Evolutionary conservation across 2,329 filamentous ascomycete species (phyloP), one percentile per base, ranked within the genome.

Genomic region (Malbranchea zuffiana): DNA sequence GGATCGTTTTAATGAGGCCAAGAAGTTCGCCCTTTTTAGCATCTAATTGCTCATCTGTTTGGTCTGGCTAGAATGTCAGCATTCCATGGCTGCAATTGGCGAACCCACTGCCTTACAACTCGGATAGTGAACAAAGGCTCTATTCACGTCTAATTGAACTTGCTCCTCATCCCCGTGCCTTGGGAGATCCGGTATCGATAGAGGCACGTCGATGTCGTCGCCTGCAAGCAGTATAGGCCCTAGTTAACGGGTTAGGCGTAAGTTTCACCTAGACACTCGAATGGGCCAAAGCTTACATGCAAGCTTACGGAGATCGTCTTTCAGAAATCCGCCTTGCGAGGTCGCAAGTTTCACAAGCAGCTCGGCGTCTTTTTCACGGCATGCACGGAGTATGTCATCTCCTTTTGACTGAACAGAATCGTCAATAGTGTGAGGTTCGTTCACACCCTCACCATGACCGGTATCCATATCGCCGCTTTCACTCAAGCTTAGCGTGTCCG

Each of bases 71-170:
- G 16, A 10, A 26, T 20, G 37, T 60, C 35, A 55, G 51, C 32
- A 26, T 27, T 19, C 28, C 12, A 24, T 16, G 23, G 17, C 6
- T 20, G 24, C 23, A 7, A 25, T 6, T 7, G 23, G 23, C 28
- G 32, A 29, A 36, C 32, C 40, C 37, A 27, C 21, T 40, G 39
- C 48, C 71, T 51, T 68, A 90, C 86, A 74, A 44, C 74, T 72
- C 8, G 90, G 90, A 57, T 98, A 98, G 64, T 95, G 92, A 43
- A 96, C 81, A 61, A 98, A 98, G n/a, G 90, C 87, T 39, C 90
- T 75, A 60, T 95, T 77, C 39, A 98, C 90, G 56, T 98, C 90
- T 32, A 96, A 71, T 52, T 79, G 73, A 25, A 98, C 86, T 62
- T 98, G 90, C 33, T 82, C 78, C 59, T 98, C 90, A 51, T 98